Conservation (phyloP, 768 basidiomycete species). For the Termitomyces sp. region DNA sequence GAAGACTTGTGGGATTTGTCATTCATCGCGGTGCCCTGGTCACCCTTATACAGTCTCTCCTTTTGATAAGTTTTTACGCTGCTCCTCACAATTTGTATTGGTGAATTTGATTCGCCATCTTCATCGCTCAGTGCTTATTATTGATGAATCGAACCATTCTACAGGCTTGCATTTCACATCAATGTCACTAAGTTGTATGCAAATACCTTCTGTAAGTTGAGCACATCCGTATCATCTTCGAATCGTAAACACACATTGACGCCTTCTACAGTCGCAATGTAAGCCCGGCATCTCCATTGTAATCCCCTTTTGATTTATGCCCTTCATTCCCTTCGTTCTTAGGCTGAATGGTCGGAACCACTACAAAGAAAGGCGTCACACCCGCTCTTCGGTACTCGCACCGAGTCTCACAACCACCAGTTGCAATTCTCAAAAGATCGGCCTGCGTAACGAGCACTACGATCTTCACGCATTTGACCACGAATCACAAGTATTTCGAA, state of each 20-base stretch:
- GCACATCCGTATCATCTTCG: conserved; percentile 15
- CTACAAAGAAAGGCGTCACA: conserved; percentile 14
- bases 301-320: background rate
- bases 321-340: background rate
- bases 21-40: conserved; percentile 43
- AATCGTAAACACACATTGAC: background rate
- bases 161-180: conserved; percentile 45
- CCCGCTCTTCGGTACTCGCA: conserved; percentile 8
- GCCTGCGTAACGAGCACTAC: conserved; percentile 9
- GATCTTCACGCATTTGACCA: conserved; percentile 8
- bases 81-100: conserved; percentile 34
- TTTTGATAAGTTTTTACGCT: conserved; percentile 40
- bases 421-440: conserved; percentile 5
- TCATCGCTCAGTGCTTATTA: background rate
- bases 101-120: conserved; percentile 19
- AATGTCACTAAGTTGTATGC: conserved; percentile 48
- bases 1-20: conserved; percentile 35
- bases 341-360: conserved; percentile 23
- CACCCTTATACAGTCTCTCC: conserved; percentile 37
- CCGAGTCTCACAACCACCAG: conserved; percentile 4
- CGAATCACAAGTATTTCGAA: conserved; percentile 10
- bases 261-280: conserved; percentile 30
- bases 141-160: background rate
- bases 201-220: conserved; percentile 45
- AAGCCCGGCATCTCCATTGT: conserved; percentile 2